phyloP scores from a whole-genome alignment of 1,284 basidiomycete genomes.

The Pyrrhoderma lamaoense region DNA sequence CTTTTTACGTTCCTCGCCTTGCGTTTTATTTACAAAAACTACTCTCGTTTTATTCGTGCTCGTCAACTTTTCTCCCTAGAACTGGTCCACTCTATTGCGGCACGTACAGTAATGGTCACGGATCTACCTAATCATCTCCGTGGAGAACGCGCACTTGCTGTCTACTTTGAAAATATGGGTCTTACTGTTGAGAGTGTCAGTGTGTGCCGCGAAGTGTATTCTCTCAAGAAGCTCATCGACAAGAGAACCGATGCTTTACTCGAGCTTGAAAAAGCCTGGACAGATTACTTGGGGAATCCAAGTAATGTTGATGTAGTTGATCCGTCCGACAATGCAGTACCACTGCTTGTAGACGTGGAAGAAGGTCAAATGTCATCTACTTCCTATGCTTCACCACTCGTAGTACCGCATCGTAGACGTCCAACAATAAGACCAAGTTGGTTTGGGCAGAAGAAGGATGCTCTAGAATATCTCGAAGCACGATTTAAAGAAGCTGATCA shows the following conservation, averaged over 20 bases:
- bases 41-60: conserved; percentile 83
- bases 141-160: conserved; percentile 78
- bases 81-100: conserved; percentile 88
- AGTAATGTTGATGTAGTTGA: conserved; percentile 67
- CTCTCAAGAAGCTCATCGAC: conserved; percentile 68
- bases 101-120: conserved; percentile 87
- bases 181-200: conserved; percentile 83
- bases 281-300: conserved; percentile 88
- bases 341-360: conserved; percentile 48
- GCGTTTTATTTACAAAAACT: conserved; percentile 83
- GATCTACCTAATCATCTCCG: conserved; percentile 77
- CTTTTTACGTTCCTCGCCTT: conserved; percentile 84
- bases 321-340: conserved; percentile 47
- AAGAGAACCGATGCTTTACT: conserved; percentile 72
- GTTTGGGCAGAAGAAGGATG: conserved; percentile 71
- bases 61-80: conserved; percentile 92
- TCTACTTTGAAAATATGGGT: conserved; percentile 87
- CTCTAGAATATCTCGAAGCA: conserved; percentile 76
- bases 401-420: conserved; percentile 64
- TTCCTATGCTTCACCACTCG: conserved; percentile 48
- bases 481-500: conserved; percentile 77
- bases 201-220: conserved; percentile 78
- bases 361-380: conserved; percentile 24
- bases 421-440: conserved; percentile 64
- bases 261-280: conserved; percentile 80